These are phyloP conservation scores for Parasarocladium wereldwijsianum DNA, from an alignment of 2,329 filamentous ascomycete species.

Conservation along the genomic window DNA sequence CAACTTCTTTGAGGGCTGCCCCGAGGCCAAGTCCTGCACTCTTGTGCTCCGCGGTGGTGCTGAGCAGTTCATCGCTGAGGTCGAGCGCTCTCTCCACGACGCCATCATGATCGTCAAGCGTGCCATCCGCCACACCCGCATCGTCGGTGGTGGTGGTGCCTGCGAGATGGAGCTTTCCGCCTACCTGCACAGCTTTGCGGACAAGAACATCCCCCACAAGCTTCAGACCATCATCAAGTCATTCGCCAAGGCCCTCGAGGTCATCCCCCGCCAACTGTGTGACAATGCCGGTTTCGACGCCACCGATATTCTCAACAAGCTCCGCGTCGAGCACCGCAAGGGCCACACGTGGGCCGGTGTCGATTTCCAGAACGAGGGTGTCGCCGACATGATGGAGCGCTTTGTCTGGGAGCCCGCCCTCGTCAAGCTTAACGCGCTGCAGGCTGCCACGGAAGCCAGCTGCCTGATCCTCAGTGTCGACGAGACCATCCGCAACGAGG, in stretches of 20 bases:
- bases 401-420: slow-evolving; percentile 97
- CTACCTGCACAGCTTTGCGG: slow-evolving; percentile 83
- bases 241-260: slow-evolving; percentile 92
- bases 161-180: slow-evolving; percentile 94
- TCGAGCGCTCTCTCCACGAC: slow-evolving; percentile 93
- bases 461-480: slow-evolving; percentile 94
- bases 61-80: slow-evolving; percentile 98
- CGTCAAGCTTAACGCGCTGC: slow-evolving; percentile 93
- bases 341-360: slow-evolving; percentile 90
- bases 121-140: slow-evolving; percentile 83
- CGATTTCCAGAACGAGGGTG: slow-evolving; percentile 84
- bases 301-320: slow-evolving; percentile 90
- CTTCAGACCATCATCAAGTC: slow-evolving; percentile 96
- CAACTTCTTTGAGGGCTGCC: slow-evolving; percentile 97
- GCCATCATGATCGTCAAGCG: slow-evolving; percentile 99
- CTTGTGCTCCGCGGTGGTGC: slow-evolving; percentile 88
- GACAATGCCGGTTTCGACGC: slow-evolving; percentile 98
- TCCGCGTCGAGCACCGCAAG: slow-evolving; percentile 92
- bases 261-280: slow-evolving; percentile 91
- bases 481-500: slow-evolving; percentile 97
- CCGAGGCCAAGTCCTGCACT: slow-evolving; percentile 91
- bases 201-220: slow-evolving; percentile 85
- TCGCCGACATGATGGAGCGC: slow-evolving; percentile 82
- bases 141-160: slow-evolving; percentile 90
- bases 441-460: slow-evolving; percentile 87